Evolutionary conservation across 495 filamentous ascomycete genomes (phyloP), one percentile per base, ranked within the genome.

Genomic region (Trypethelium eluteriae): DNA sequence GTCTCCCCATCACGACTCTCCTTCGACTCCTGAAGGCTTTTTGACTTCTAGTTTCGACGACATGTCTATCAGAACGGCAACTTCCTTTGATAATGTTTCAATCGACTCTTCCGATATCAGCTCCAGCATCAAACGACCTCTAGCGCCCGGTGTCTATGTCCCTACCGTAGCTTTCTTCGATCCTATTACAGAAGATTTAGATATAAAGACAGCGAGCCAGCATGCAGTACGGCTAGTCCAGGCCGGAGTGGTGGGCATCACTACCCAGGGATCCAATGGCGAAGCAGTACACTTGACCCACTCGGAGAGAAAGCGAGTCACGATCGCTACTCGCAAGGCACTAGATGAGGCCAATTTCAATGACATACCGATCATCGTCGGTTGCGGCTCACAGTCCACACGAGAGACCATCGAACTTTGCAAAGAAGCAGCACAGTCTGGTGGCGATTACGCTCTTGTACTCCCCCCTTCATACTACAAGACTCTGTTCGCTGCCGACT

Each of bases 181-280:
- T n/a, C 65, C 70, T 16, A 59, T 67, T 61, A 72, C 69, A n/a
- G 75, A 77, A 71, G 84, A 86, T 44, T 73, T 88, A 18, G 90
- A 95, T 71, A 74, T 87, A 9, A 77, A 82, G 46, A 88, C 89
- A 44, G 88, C 86, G 62, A 82, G 84, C 64, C 86, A 80, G 65
- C 92, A 96, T 75, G 89, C 91, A 39, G 85, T 89, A 63, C 89
- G 90, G 70, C 89, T 96, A n/a, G 91, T 89, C 63, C 76, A 84
- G 63, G 86, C 89, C 57, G 92, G 92, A 63, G 84, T 95, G 41
- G 83, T 87, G 49, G 92, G 92, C 62, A 80, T 96, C 47, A 86
- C 90, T 61, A 91, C 89, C 18, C 91, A 95, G 76, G 92, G 92
- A 38, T 93, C 89, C 75, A 96, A 95, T 74, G 92, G 92, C 72